phyloP scores from a whole-genome alignment of 257 asterid species.

The Solanum corneliomulleri region DNA sequence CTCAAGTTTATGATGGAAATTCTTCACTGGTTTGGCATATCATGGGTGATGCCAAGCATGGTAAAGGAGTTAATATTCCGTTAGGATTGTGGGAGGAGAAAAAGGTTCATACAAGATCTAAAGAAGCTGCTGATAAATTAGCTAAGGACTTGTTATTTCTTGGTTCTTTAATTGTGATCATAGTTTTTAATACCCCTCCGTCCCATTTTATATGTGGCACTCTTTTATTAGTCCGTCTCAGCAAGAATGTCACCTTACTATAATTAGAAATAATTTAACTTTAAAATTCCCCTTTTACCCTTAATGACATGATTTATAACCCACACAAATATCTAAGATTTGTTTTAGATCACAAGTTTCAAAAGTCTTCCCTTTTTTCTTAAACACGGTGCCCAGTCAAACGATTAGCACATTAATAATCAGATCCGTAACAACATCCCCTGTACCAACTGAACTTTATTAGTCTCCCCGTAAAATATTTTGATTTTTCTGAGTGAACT shows the following conservation, averaged over 20 bases:
- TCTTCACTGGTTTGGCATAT: background rate
- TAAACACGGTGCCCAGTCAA: background rate
- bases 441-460: background rate
- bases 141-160: background rate
- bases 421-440: background rate
- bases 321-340: background rate
- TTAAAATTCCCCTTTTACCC: background rate
- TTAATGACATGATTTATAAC: background rate
- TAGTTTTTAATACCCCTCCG: background rate
- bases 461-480: background rate
- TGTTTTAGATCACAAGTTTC: background rate
- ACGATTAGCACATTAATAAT: background rate
- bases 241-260: background rate
- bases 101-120: background rate
- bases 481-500: background rate
- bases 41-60: background rate
- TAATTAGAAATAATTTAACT: too few species aligned
- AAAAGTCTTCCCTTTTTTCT: background rate
- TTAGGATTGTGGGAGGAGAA: background rate
- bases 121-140: background rate
- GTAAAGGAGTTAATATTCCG: background rate
- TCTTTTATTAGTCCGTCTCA: too few species aligned
- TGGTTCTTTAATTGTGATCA: background rate
- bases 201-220: background rate
- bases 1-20: background rate